These are phyloP conservation scores for Paramecium caudatum DNA, from an alignment of 73 alveolate genomes.

Conservation along the genomic window DNA sequence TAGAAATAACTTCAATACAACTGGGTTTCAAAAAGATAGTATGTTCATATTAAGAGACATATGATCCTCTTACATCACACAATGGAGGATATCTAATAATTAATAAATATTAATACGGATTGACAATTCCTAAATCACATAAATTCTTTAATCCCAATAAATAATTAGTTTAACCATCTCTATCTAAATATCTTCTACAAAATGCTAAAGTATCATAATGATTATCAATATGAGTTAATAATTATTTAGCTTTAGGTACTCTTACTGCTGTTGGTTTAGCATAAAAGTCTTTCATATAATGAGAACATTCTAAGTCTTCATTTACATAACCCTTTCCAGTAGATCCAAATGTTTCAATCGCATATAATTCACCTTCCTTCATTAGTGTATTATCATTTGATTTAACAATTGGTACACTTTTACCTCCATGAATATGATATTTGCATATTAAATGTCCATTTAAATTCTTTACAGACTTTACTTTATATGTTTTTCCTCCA, in stretches of 20 bases:
- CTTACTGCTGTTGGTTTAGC: conserved; percentile 91
- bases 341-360: conserved; percentile 99
- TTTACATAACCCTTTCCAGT: conserved; percentile 97
- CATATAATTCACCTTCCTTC: conserved; percentile 99
- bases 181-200: conserved; percentile 96
- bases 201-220: conserved; percentile 96
- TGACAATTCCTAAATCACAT: conserved; percentile 92
- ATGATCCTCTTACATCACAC: conserved; percentile 92
- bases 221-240: conserved; percentile 90
- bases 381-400: conserved; percentile 89
- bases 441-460: conserved; percentile 97
- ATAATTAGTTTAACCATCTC: conserved; percentile 93
- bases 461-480: conserved; percentile 94
- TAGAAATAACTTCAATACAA: conserved; percentile 94
- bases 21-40: conserved; percentile 97
- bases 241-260: conserved; percentile 92
- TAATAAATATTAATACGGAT: conserved; percentile 78
- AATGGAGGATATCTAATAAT: conserved; percentile 79
- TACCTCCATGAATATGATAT: conserved; percentile 98
- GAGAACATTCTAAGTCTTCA: conserved; percentile 96
- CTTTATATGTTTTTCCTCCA: conserved; percentile 91
- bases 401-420: conserved; percentile 98
- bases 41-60: conserved; percentile 97
- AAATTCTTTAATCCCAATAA: conserved; percentile 89
- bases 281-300: conserved; percentile 96